Percentiles rank a stretch among this genome's conserved stretches.
Evolutionary conservation across 257 asterid genomes (phyloP).

Genomic region (Sherardia arvensis): DNA sequence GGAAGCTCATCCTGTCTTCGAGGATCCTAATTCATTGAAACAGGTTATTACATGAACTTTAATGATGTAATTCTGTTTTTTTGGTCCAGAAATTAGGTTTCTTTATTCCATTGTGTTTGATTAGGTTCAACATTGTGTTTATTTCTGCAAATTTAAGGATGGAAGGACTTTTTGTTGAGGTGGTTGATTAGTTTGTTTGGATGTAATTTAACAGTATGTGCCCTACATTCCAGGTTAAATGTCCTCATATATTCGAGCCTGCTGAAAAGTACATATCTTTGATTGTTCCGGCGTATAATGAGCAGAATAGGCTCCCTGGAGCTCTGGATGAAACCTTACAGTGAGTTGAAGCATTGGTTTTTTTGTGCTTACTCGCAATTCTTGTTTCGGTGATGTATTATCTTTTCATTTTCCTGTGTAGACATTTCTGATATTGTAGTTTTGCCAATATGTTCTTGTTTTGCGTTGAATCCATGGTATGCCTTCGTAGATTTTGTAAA

Average conservation of each 20-base stretch:
- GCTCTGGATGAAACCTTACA: constrained; percentile 76
- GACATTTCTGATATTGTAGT: neutral
- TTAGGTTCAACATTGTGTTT: neutral
- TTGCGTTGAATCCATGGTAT: neutral
- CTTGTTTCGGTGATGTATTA: neutral
- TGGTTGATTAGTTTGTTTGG: neutral
- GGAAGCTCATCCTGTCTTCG: constrained; percentile 68
- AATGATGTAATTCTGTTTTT: neutral
- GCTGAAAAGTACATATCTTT: constrained; percentile 78
- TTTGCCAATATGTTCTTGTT: neutral
- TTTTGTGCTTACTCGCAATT: neutral
- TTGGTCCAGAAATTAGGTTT: neutral
- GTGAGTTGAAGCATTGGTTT: constrained; percentile 31
- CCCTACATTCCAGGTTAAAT: constrained; percentile 42
- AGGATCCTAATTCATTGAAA: constrained; percentile 86
- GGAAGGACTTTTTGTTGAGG: neutral
- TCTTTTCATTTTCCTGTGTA: neutral
- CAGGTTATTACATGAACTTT: constrained; percentile 28
- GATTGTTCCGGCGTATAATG: constrained; percentile 87
- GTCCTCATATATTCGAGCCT: constrained; percentile 65
- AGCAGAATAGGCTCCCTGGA: constrained; percentile 86
- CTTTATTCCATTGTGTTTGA: neutral
- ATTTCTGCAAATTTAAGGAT: neutral
- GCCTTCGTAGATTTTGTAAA: neutral
- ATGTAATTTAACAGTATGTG: neutral